Evolutionary conservation across 176 grass and related monocot species (phyloP), one percentile per base, ranked within the genome.

Genomic region (Hsuehochloa calcarea): DNA sequence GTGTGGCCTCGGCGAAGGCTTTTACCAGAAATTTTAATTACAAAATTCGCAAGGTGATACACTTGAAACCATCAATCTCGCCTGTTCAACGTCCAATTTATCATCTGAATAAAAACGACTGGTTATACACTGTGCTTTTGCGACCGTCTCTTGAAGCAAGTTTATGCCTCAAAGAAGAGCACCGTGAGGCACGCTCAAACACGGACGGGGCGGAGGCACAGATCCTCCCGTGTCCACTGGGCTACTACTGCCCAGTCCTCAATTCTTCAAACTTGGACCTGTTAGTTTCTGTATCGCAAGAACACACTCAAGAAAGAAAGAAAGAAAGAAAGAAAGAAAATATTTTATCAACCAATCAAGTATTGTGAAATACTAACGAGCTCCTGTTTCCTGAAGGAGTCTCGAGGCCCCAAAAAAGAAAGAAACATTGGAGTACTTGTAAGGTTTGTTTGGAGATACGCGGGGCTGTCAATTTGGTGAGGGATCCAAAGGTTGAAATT

Each of bases 401-500:
- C 26, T 58, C 15, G 35, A 4, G 0, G n/a, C n/a, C n/a, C n/a
- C n/a, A 15, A 44, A n/a, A 5, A 8, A 14, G 4, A n/a, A n/a
- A 17, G 8, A 41, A 41, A 41, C 8, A 23, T 37, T 20, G 2
- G 0, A 6, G 72, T 78, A 35, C 56, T 63, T 22, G 38, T 14
- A 47, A 4, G 20, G 44, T 5, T 84, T 55, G 46, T 27, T 41
- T 67, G 44, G 59, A 67, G 59, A 74, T 8, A 23, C 10, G 37
- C 67, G 15, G 23, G 13, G 51, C 25, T 68, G 34, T 40, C 27
- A 22, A 81, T 56, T 59, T 0, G 58, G 60, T 43, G 84, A 79
- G 59, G 39, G 84, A 79, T 87, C 74, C 84, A 29, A 86, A 79
- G 80, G 51, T 0, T 60, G 80, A 60, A 90, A 90, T 87, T 17